Conservation (phyloP, 305 asterid species). For the Stenogyne calaminthoides region DNA sequence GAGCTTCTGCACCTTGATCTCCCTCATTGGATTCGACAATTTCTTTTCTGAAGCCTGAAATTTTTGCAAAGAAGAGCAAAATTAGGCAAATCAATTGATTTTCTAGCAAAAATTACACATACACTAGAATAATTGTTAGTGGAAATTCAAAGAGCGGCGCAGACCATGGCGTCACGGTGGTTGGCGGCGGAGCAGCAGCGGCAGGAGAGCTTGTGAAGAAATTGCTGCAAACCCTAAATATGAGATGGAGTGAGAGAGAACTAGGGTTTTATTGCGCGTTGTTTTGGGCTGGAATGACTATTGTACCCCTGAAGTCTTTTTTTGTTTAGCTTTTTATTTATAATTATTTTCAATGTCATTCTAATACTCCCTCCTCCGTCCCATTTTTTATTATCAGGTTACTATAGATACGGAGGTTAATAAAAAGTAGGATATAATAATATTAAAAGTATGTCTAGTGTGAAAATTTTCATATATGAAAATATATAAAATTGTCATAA, state of each 20-base stretch:
- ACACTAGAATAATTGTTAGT: not conserved
- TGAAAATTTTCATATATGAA: too few species aligned
- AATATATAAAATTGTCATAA: too few species aligned
- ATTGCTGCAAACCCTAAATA: constrained; percentile 7
- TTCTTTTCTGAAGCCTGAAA: constrained; percentile 75
- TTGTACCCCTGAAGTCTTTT: not conserved
- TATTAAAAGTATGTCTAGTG: too few species aligned
- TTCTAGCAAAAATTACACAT: not conserved
- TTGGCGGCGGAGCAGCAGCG: constrained; percentile 34
- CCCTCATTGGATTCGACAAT: constrained; percentile 79
- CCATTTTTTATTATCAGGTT: too few species aligned
- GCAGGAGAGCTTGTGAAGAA: constrained; percentile 7
- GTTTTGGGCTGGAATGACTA: not conserved
- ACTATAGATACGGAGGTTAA: too few species aligned
- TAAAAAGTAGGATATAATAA: too few species aligned
- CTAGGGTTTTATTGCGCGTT: constrained; percentile 28
- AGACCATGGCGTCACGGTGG: constrained; percentile 36
- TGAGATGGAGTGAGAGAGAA: constrained; percentile 1
- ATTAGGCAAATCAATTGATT: not conserved
- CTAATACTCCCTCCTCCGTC: too few species aligned
- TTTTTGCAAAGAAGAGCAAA: not conserved
- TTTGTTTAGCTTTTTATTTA: not conserved
- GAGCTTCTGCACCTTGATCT: constrained; percentile 83
- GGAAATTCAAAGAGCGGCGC: constrained; percentile 7
- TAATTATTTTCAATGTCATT: not conserved